Percentiles rank a stretch among this genome's conserved stretches.
Evolutionary conservation across 257 asterid species (phyloP).

Genomic region (Nemophila menziesii): DNA sequence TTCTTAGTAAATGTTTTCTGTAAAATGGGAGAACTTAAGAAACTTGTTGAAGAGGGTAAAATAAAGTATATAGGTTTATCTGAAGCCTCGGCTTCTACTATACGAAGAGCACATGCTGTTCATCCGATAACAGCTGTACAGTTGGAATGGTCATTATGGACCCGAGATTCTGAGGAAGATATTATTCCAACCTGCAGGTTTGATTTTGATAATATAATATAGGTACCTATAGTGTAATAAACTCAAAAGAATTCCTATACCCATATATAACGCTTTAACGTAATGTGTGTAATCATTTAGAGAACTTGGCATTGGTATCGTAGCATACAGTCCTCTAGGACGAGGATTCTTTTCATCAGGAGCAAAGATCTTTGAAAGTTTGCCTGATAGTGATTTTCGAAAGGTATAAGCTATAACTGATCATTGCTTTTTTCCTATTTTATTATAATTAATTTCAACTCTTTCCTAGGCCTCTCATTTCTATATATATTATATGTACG

Average conservation of each 20-base stretch:
- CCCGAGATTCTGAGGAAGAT: constrained; percentile 57
- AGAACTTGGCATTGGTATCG: constrained; percentile 50
- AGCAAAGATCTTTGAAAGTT: constrained; percentile 22
- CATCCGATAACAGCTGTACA: constrained; percentile 65
- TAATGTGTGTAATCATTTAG: constrained; percentile 10
- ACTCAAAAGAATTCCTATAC: no score
- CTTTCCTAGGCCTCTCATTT: no score
- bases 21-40: constrained; percentile 67
- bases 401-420: constrained; percentile 16
- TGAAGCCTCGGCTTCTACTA: constrained; percentile 65
- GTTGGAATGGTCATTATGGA: constrained; percentile 68
- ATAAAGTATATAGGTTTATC: constrained; percentile 63
- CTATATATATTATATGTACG: no score
- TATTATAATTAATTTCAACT: no score
- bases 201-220: not conserved
- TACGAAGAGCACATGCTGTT: constrained; percentile 66
- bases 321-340: constrained; percentile 46
- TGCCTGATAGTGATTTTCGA: constrained; percentile 24
- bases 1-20: constrained; percentile 1
- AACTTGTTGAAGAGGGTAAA: constrained; percentile 69
- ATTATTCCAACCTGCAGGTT: constrained; percentile 59
- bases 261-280: not conserved
- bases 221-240: no score
- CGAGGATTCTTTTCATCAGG: constrained; percentile 42
- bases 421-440: not conserved